Evolutionary conservation across 331 rosid species (phyloP).

Genomic region (Saraca asoca): DNA sequence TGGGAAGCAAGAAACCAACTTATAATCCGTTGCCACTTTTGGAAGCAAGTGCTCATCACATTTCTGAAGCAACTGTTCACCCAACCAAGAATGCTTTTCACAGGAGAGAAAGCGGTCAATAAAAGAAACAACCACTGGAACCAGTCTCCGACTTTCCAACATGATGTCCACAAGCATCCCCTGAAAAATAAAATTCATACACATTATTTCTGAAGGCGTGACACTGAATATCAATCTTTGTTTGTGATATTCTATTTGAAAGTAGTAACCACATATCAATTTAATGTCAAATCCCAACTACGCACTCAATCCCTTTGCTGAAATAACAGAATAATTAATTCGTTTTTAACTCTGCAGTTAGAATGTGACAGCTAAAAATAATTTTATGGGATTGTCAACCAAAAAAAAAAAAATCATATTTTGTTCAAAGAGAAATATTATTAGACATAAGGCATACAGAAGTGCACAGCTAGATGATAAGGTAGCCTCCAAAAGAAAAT

Average conservation of each 20-base stretch:
- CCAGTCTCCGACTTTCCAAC: constrained; percentile 71
- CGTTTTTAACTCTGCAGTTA: too few species aligned
- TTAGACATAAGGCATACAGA: too few species aligned
- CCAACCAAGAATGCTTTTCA: constrained; percentile 81
- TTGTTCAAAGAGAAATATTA: too few species aligned
- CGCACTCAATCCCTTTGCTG: constrained; percentile 18
- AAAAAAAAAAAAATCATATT: too few species aligned
- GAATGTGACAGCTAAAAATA: not conserved
- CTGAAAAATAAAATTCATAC: constrained; percentile 47
- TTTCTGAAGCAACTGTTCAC: constrained; percentile 84
- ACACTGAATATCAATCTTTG: not conserved
- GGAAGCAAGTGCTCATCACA: constrained; percentile 86
- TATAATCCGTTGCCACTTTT: constrained; percentile 75
- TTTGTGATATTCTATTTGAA: not conserved
- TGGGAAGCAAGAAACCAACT: constrained; percentile 73
- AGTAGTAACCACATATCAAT: constrained; percentile 13
- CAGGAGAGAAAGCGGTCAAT: constrained; percentile 81
- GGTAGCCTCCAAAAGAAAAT: too few species aligned
- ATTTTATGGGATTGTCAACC: too few species aligned
- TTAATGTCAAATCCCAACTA: constrained; percentile 24
- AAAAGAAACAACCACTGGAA: constrained; percentile 80
- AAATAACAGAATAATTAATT: not conserved
- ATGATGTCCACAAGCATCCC: constrained; percentile 77
- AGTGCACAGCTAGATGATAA: too few species aligned
- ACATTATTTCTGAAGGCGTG: constrained; percentile 9